phyloP scores from a whole-genome alignment of 805 yeast species.

The Saturnispora ahearnii region DNA sequence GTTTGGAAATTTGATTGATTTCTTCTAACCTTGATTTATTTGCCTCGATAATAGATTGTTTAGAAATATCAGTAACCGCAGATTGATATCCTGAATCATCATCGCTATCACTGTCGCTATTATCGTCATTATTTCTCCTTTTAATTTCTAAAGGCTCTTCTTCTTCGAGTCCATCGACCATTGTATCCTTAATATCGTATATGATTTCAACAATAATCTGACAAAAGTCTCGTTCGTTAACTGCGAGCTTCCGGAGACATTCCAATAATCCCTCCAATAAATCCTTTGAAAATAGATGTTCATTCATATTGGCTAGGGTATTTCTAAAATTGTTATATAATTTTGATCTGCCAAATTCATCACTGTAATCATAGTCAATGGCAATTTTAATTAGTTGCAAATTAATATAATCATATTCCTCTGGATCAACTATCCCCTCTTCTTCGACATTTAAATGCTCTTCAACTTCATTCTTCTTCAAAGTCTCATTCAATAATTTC shows the following conservation, averaged over 20 bases:
- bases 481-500: slow-evolving; percentile 6
- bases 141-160: slow-evolving; percentile 5
- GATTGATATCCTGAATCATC: slow-evolving; percentile 19
- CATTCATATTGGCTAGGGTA: slow-evolving; percentile 45
- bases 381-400: slow-evolving; percentile 65
- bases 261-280: slow-evolving; percentile 48
- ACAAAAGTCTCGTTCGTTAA: slow-evolving; percentile 75
- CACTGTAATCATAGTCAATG: slow-evolving; percentile 71
- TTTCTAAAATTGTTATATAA: slow-evolving; percentile 54
- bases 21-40: slow-evolving; percentile 27
- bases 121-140: slow-evolving; percentile 14
- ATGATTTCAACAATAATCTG: slow-evolving; percentile 79
- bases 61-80: slow-evolving; percentile 25
- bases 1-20: slow-evolving; percentile 30
- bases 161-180: slow-evolving; percentile 27
- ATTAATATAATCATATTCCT: slow-evolving; percentile 62
- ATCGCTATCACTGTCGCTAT: slow-evolving; percentile 18
- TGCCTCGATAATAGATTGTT: slow-evolving; percentile 26
- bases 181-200: slow-evolving; percentile 72
- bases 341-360: slow-evolving; percentile 81
- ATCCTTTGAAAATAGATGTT: slow-evolving; percentile 35
- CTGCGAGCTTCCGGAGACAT: slow-evolving; percentile 61
- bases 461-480: slow-evolving; percentile 19
- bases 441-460: slow-evolving; percentile 13
- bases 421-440: slow-evolving; percentile 36